A percentile compares a stretch with the other conserved stretches of the same genome.
Evolutionary conservation across 768 basidiomycete genomes (phyloP).

Genomic region (Dioszegia hungarica): DNA sequence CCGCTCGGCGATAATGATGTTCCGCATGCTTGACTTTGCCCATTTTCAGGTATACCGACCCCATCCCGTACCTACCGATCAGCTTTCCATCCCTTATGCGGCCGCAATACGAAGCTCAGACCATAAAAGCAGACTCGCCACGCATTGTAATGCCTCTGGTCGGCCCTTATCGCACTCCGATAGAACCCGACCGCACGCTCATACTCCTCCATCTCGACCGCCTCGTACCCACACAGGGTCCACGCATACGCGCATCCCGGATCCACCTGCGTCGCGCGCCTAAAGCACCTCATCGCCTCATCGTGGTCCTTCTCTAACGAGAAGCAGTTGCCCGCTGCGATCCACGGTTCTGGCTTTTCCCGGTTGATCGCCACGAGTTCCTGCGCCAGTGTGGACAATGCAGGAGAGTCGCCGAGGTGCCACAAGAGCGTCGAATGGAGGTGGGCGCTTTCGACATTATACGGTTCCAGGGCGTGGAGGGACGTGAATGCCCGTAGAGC

Average conservation of each 20-base stretch:
- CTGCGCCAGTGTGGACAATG: constrained; percentile 87
- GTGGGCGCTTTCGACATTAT: constrained; percentile 88
- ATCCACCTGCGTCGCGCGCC: constrained; percentile 81
- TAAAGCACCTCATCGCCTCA: constrained; percentile 90
- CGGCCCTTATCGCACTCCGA: constrained; percentile 82
- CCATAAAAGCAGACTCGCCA: constrained; percentile 62
- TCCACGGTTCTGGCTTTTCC: constrained; percentile 86
- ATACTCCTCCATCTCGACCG: constrained; percentile 82
- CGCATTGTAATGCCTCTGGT: constrained; percentile 93
- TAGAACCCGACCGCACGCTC: constrained; percentile 89
- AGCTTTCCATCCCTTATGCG: constrained; percentile 1
- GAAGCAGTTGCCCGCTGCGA: constrained; percentile 92
- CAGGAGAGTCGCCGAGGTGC: constrained; percentile 80
- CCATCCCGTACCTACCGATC: constrained; percentile 84
- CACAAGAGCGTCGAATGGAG: constrained; percentile 92
- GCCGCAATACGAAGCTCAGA: not conserved
- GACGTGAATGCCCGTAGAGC: constrained; percentile 83
- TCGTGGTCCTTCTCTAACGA: constrained; percentile 89
- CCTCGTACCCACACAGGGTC: constrained; percentile 94
- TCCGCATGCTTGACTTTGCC: constrained; percentile 90
- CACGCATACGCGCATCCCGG: constrained; percentile 90
- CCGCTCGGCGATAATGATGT: constrained; percentile 90
- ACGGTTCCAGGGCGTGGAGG: constrained; percentile 78
- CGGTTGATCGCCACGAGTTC: constrained; percentile 79
- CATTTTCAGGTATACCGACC: constrained; percentile 90